These are phyloP conservation scores for Xylariaceae sp. DNA, from an alignment of 2,329 filamentous ascomycete genomes.

Conservation along the genomic window DNA sequence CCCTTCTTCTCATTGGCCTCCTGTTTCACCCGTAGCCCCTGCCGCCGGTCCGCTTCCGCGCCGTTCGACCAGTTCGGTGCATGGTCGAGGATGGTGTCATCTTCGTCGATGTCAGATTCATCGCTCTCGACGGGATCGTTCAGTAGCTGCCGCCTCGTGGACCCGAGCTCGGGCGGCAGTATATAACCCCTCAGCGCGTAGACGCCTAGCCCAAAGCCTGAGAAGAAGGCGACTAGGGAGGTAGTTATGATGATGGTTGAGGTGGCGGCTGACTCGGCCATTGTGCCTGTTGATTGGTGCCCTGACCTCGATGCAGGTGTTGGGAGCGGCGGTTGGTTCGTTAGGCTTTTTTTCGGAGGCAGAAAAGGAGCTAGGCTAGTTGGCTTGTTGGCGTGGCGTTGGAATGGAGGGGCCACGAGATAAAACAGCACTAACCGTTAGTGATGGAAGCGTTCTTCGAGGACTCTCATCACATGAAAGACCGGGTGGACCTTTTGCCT, in stretches of 20 bases:
- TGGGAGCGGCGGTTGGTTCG: background rate
- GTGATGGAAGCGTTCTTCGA: background rate
- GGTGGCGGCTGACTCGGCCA: conserved; percentile 5
- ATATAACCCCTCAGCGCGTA: conserved; percentile 60
- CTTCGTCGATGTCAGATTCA: conserved; percentile 61
- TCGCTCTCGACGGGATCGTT: conserved; percentile 62
- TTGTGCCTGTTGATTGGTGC: background rate
- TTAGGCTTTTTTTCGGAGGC: background rate
- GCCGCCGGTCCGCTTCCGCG: conserved; percentile 51
- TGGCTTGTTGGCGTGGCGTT: background rate
- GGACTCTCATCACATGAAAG: too few relatives aligned
- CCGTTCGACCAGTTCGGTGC: conserved; percentile 63
- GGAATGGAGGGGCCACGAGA: background rate
- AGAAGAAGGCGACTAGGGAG: conserved; percentile 65
- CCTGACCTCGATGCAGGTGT: background rate
- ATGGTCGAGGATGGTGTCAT: conserved; percentile 55
- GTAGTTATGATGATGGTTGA: conserved; percentile 60
- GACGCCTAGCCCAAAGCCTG: conserved; percentile 76
- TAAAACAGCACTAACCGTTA: background rate
- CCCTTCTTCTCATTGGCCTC: conserved; percentile 13
- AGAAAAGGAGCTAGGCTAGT: background rate
- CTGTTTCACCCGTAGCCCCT: conserved; percentile 43
- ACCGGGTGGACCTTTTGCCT: too few relatives aligned
- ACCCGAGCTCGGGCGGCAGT: conserved; percentile 49
- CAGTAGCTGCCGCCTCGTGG: conserved; percentile 51